Conservation (phyloP, 331 rosid genomes). For the Rhamnella rubrinervis region DNA sequence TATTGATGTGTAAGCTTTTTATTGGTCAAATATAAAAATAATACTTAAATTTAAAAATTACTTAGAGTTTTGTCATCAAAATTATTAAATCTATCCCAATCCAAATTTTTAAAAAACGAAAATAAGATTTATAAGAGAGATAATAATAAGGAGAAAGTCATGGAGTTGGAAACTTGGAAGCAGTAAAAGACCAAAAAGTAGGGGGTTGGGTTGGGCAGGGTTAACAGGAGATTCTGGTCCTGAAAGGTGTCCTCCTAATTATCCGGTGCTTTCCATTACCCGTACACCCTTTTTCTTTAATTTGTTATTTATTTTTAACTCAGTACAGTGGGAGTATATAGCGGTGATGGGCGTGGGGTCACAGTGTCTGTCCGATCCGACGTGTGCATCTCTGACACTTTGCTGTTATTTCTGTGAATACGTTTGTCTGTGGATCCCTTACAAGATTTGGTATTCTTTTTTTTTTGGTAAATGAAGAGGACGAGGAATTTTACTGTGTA, state of each 20-base stretch:
- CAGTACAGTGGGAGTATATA: background rate
- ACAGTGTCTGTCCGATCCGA: background rate
- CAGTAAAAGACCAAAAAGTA: too few species aligned
- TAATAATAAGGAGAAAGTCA: too few species aligned
- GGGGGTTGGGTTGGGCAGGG: background rate
- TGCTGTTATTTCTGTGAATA: background rate
- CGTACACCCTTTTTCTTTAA: background rate
- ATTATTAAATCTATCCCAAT: too few species aligned
- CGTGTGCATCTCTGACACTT: constrained; percentile 2
- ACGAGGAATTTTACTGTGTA: too few species aligned
- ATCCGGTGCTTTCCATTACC: background rate
- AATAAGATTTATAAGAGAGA: too few species aligned
- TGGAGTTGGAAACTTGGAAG: too few species aligned
- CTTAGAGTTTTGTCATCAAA: too few species aligned
- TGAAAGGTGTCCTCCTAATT: constrained; percentile 8
- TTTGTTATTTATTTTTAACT: background rate
- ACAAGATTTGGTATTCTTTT: constrained; percentile 11
- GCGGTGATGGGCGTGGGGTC: background rate
- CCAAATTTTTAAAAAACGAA: too few species aligned
- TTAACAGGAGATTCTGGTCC: constrained; percentile 9
- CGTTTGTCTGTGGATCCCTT: background rate
- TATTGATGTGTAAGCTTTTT: too few species aligned
- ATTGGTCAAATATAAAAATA: too few species aligned
- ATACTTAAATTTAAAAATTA: too few species aligned
- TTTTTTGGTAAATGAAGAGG: background rate